Base-by-base conservation (phyloP, 1,284 basidiomycete genomes). In the Athelia psychrophila region DNA sequence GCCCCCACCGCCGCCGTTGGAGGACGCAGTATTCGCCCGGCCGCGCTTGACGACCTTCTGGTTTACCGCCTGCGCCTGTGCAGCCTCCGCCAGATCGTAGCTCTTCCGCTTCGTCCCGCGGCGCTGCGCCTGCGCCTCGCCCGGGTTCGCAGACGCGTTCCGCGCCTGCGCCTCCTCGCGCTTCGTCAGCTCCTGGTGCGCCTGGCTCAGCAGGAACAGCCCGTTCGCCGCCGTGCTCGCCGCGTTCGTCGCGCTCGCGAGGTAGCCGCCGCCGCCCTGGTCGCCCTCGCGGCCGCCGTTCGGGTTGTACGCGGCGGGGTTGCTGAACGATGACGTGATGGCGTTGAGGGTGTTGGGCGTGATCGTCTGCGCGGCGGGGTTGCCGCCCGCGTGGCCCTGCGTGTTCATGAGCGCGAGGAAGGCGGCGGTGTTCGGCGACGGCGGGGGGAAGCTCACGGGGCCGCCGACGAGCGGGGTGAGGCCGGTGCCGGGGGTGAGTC, bases 161-260 rank as follows among this genome's bases (percentile, higher is more conserved):
- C 79, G 77, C 52, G 79, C 77, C 59, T 84, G 81, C 0, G 82
- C 81, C 66, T 92, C 90, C 64, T 96, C 94, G 22, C 93, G 86
- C 75, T 96, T 96, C n/a, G 92, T 91, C 52, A 97, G 83, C 76
- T 97, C 94, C 66, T 96, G 93, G 64, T 96, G 94, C 20, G 94
- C 94, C 68, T 97, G 93, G 6, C 87, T 91, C 52, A 98, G 84
- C 47, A 98, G 76, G 76, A 95, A 98, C 44, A 98, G 83, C 18
- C 95, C 95, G 64, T 95, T 95, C 50, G 93, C 88, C 30, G 92
- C 91, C 6, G 77, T 74, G 50, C 68, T 79, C 12, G 82, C 71
- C 3, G 83, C 76, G 36, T 69, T 78, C 46, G 72, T 74, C 1
- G 80, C 69, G 30, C 71, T 72, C 15, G 73, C 58, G 53, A 79